Base-by-base conservation (phyloP, 176 grass and related monocot genomes). In the Rhynchospora pubera region DNA sequence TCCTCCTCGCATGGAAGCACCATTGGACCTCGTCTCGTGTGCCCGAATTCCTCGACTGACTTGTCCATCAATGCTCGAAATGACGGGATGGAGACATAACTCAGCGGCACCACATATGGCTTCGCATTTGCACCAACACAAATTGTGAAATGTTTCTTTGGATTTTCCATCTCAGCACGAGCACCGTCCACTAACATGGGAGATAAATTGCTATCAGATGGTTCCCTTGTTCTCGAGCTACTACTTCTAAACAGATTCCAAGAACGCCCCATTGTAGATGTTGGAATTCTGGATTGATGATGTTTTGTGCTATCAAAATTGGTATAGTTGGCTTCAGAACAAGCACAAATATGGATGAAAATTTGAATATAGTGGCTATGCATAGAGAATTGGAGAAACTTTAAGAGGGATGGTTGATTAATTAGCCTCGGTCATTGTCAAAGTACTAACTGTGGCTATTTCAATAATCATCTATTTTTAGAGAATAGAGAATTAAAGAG, bases 61-160 rank as follows among this genome's bases (percentile, higher is more conserved):
- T 76, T 24, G 12, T 76, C 71, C 71, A 76, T 16, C 71, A 76
- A 76, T 14, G 47, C 71, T 53, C 71, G 71, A 53, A 76, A 76
- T 15, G 71, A 76, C 48, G 71, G 71, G 23, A 76, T 28, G 23
- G 71, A 76, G 47, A 30, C 53, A 53, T 76, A 76, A 15, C 48
- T 76, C 71, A 55, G 44, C 6, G 71, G 71, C 71, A 76, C 71
- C 11, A 76, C 48, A 8, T 76, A 76, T 76, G 52, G 71, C 48
- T 76, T 76, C 15, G 71, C 12, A 28, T 76, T 76, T 28, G 22
- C 47, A 30, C 71, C 71, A 11, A 55, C 71, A 21, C 71, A 10
- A 46, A 76, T 47, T 0, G 21, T 21, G 23, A 76, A 76, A 76
- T 76, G 71, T 28, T 53, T 76, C 71, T 76, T 16, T 10, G 71